Evolutionary conservation across 2,329 filamentous ascomycete genomes (phyloP).

Genomic region (Alternaria arborescens): DNA sequence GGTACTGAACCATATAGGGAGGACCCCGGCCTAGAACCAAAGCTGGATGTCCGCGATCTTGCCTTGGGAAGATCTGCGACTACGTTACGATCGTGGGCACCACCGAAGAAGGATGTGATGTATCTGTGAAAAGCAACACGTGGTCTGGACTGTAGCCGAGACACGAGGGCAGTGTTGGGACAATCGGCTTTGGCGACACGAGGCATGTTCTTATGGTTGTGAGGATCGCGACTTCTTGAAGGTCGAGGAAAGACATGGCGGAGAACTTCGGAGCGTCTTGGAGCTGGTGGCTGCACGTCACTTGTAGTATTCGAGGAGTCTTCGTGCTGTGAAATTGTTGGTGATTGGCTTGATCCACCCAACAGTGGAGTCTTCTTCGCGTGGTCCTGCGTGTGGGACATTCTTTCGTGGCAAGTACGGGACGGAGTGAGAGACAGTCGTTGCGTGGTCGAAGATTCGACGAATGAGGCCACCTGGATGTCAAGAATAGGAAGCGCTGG

Average conservation of each 20-base stretch:
- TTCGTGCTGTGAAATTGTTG: neutral
- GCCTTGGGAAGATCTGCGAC: conserved; percentile 10
- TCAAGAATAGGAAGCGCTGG: conserved; percentile 31
- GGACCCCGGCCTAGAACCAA: conserved; percentile 23
- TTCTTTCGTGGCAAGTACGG: conserved; percentile 7
- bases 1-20: conserved; percentile 34
- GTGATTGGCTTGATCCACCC: neutral
- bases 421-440: conserved; percentile 24
- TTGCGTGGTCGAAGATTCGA: conserved; percentile 26
- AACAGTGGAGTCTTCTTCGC: conserved; percentile 3
- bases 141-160: conserved; percentile 25
- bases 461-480: conserved; percentile 22
- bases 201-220: conserved; percentile 8
- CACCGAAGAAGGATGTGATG: conserved; percentile 40
- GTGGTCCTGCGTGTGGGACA: conserved; percentile 17
- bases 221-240: conserved; percentile 12
- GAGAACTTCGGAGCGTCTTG: conserved; percentile 35
- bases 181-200: conserved; percentile 24
- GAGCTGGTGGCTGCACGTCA: neutral
- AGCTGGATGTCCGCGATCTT: conserved; percentile 34
- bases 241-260: conserved; percentile 35
- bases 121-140: conserved; percentile 38
- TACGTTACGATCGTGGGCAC: conserved; percentile 10
- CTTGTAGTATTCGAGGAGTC: neutral
- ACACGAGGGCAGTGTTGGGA: conserved; percentile 16